A percentile compares a stretch with the other conserved stretches of the same genome.
Evolutionary conservation across 2,329 filamentous ascomycete genomes (phyloP).

Genomic region (Colletotrichum scovillei): DNA sequence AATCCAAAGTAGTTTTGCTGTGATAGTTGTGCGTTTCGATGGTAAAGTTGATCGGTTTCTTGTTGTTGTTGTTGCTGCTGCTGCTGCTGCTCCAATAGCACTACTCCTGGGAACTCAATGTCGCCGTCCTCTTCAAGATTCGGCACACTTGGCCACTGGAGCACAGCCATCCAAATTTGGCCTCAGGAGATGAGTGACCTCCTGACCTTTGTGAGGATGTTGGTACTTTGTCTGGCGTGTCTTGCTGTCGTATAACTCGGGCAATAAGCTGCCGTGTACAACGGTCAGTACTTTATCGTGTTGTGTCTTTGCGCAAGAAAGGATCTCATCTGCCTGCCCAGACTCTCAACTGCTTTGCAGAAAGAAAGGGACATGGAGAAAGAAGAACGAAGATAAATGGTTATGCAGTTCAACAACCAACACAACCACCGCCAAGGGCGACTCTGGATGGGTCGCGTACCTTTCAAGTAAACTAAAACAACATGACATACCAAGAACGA

Average conservation of each 20-base stretch:
- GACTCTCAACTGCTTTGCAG: neutral
- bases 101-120: neutral
- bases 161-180: constrained; percentile 9
- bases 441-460: neutral
- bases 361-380: neutral
- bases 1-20: neutral
- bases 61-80: neutral
- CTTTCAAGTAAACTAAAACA: neutral
- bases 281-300: neutral
- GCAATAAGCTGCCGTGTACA: neutral
- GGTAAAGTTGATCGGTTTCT: neutral
- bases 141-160: constrained; percentile 9
- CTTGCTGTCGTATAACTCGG: neutral
- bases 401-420: neutral
- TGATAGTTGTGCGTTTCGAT: neutral
- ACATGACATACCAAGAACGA: neutral
- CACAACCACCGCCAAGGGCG: too few species aligned
- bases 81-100: neutral
- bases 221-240: neutral
- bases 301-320: neutral
- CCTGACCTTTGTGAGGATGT: neutral
- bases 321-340: neutral
- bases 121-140: constrained; percentile 1
- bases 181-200: neutral
- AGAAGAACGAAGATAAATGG: neutral